Evolutionary conservation across 805 yeast genomes (phyloP), one percentile per base, ranked within the genome.

Genomic region (Yarrowia alimentaria): DNA sequence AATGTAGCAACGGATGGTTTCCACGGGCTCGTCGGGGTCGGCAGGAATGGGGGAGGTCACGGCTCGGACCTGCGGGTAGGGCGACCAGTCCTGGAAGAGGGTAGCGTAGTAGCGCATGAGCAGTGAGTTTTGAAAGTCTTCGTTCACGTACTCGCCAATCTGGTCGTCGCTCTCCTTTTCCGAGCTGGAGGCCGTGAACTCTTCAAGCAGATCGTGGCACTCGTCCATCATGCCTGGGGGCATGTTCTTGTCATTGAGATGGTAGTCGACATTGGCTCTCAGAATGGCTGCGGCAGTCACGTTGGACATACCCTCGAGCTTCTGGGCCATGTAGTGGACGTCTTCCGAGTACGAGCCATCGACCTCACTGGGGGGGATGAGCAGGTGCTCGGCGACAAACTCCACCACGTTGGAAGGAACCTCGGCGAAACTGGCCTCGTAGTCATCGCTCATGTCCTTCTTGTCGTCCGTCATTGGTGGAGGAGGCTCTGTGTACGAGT

Each of bases 11-110:
- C 75, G 61, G 30, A 69, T 71, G 45, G 80, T 75, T 65, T 77
- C 80, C 55, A 73, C 72, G 0, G 72, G 72, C 14, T 68, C 53
- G 12, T 56, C 48, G 1, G 75, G 72, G 52, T 76, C 79, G 57
- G 77, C 81, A 38, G n/a, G n/a, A n/a, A 56, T 64, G 0, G 78
- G 72, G 30, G 73, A 75, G 5, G 75, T 71, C n/a, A 81, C 75
- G 16, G 85, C 77, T 63, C 87, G 71, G 14, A 81, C 85, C 62
- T 81, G 86, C 0, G 83, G 78, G 60, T 80, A 81, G 9, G 85
- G 84, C 17, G 80, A 75, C 48, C 48, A 40, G 26, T 40, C 25
- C 1, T 29, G 24, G 26, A 28, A 40, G 4, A 40, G n/a, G 25
- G 30, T 24, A 3, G 43, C 43, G 30, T 37, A 16, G 22, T 17